Evolutionary conservation across 1,284 basidiomycete species (phyloP).

Genomic region (Meripilus lineatus): DNA sequence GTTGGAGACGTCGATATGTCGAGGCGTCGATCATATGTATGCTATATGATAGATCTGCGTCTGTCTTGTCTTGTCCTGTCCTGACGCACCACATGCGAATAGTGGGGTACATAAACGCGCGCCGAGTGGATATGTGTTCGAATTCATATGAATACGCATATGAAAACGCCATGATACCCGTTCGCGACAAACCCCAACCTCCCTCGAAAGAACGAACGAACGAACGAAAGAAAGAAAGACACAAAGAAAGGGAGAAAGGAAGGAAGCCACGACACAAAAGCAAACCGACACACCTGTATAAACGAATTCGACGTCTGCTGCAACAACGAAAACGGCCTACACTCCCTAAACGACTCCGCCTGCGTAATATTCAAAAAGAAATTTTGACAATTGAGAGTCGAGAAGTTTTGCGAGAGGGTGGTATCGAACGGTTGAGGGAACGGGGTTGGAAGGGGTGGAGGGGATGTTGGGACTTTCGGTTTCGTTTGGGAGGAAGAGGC

Average conservation of each 20-base stretch:
- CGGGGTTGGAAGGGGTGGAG: conserved; percentile 56
- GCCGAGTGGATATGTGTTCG: too few relatives aligned
- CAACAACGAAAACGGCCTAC: conserved; percentile 74
- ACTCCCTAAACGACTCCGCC: conserved; percentile 53
- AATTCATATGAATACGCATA: too few relatives aligned
- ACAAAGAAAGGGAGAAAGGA: not conserved
- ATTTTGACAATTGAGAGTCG: conserved; percentile 52
- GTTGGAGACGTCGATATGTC: too few relatives aligned
- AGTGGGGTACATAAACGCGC: too few relatives aligned
- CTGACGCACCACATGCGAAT: too few relatives aligned
- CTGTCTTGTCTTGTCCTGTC: too few relatives aligned
- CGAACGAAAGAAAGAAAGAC: not conserved
- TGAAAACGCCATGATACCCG: too few relatives aligned
- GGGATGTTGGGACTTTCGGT: conserved; percentile 28
- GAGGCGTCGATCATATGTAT: too few relatives aligned
- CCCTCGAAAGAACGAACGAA: conserved; percentile 2
- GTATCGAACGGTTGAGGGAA: conserved; percentile 76
- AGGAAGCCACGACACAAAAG: conserved; percentile 2
- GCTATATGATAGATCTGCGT: too few relatives aligned
- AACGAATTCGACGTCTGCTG: conserved; percentile 55
- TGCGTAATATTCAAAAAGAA: conserved; percentile 75
- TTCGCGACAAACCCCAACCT: too few relatives aligned
- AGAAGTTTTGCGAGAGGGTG: conserved; percentile 57
- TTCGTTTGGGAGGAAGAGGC: conserved; percentile 11
- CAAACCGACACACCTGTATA: conserved; percentile 39